Evolutionary conservation across 306 rosid genomes (phyloP).

Genomic region (Luffa aegyptiaca): DNA sequence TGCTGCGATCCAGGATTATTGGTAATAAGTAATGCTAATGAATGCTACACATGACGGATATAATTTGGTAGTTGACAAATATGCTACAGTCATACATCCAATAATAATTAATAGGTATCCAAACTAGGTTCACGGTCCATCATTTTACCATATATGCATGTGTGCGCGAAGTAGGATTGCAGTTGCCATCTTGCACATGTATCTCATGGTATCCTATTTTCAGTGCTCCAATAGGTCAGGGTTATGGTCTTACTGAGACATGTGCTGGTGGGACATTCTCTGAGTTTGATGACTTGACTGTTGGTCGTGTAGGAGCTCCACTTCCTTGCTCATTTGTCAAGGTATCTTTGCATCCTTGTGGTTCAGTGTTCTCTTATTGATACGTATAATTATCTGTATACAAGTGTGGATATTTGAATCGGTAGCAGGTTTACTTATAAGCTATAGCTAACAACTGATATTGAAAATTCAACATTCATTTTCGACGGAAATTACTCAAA

Average conservation of each 20-base stretch:
- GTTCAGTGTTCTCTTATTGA: not conserved
- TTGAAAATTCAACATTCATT: not conserved
- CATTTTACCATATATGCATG: not conserved
- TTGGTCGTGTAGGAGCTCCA: constrained; percentile 96
- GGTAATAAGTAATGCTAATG: not conserved
- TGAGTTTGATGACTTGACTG: constrained; percentile 79
- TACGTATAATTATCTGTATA: not conserved
- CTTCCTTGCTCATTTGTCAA: constrained; percentile 86
- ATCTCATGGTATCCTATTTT: constrained; percentile 20
- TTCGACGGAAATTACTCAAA: not conserved
- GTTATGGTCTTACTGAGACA: constrained; percentile 96
- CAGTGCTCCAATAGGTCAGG: constrained; percentile 95
- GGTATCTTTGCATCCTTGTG: constrained; percentile 23
- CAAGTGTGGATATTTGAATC: not conserved
- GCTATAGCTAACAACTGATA: not conserved
- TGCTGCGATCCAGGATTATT: not conserved
- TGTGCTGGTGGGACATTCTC: constrained; percentile 92
- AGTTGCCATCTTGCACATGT: not conserved
- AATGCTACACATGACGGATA: not conserved
- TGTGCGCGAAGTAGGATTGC: not conserved
- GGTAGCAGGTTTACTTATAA: not conserved
- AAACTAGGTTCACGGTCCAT: not conserved
- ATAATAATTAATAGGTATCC: not conserved
- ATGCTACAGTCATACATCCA: not conserved
- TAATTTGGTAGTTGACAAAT: not conserved